Conservation (phyloP, 176 grass and related monocot genomes). For the Bothriochloa decipiens region DNA sequence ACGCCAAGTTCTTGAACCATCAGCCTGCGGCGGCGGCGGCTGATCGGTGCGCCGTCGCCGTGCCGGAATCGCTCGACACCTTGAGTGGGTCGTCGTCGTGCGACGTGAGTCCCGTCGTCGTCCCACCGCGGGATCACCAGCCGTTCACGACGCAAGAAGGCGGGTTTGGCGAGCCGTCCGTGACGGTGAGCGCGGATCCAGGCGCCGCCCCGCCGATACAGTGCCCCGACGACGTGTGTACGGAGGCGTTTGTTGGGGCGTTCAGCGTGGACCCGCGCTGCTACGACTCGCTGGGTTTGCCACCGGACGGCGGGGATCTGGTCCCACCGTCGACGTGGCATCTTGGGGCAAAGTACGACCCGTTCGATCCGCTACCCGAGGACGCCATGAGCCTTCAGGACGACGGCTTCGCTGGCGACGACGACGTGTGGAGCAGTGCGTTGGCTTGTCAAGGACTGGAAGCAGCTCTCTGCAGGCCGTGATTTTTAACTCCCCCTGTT, state of each 20-base stretch:
- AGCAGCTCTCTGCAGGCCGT: conserved; percentile 54
- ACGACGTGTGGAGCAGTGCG: conserved; percentile 48
- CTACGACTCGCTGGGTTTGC: conserved; percentile 50
- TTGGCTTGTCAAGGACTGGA: conserved; percentile 53
- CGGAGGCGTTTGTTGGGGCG: not conserved
- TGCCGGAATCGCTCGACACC: conserved; percentile 31
- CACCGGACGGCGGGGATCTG: conserved; percentile 23
- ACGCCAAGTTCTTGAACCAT: conserved; percentile 65
- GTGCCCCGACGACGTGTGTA: not conserved
- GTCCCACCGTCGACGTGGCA: conserved; percentile 38
- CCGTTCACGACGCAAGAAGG: not conserved
- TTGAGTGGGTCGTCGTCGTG: conserved; percentile 20
- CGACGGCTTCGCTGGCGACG: conserved; percentile 7
- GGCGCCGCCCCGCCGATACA: not conserved
- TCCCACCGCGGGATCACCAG: not conserved
- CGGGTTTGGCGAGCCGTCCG: not conserved
- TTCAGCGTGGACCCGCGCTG: conserved; percentile 54
- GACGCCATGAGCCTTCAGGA: conserved; percentile 41
- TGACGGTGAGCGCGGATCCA: conserved; percentile 19
- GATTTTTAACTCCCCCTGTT: conserved; percentile 20
- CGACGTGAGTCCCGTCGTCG: conserved; percentile 23
- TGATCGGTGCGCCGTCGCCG: not conserved
- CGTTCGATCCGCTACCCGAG: conserved; percentile 42
- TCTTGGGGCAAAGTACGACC: conserved; percentile 39
- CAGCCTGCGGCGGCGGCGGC: not conserved